Evolutionary conservation across 2,329 filamentous ascomycete genomes (phyloP), one percentile per base, ranked within the genome.

Genomic region (Karstenula rhodostoma): DNA sequence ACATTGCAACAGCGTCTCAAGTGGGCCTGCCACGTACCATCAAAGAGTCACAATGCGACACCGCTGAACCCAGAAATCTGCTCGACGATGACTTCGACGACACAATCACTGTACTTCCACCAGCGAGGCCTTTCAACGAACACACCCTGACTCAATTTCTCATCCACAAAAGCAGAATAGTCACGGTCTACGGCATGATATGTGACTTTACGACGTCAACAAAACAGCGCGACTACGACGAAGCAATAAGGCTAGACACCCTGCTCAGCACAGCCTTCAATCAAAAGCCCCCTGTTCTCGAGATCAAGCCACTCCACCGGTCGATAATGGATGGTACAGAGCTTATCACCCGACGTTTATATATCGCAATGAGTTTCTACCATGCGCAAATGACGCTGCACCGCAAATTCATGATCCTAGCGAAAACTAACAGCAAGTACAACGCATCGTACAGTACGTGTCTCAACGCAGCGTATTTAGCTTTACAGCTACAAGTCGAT

Each of bases 301-400:
- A 52, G 35, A 35, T 43, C 2, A 52, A 52, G 33, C 50, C 50
- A 13, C 19, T 52, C 3, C 35, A 52, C 8, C 37, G 37, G 2
- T 52, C 35, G 1, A 43, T 52, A 15, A 52, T 52, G 35, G 50
- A 52, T n/a, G 35, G 50, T 15, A 29, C 50, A 1, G 35, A 52
- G 9, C 50, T 52, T 2, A 29, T 43, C 22, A 43, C 50, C 3
- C 32, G 50, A 19, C 48, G 48, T 13, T 32, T 51, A 4, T 51
- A 51, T 10, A 51, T 51, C 13, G 48, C 48, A 10, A 23, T 51
- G 48, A 51, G n/a, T 22, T 51, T 35, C 48, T 51, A 51, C n/a
- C 48, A 37, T 13, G 48, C 48, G 7, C 32, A 37, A 25, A 51
- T 51, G 48, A 35, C 48, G 22, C 48, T 51, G 32, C 48, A 51